A percentile compares a stretch with the other conserved stretches of the same genome.
These are phyloP conservation scores for Posidonia australis DNA, from an alignment of 106 monocot genomes.

Conservation along the genomic window DNA sequence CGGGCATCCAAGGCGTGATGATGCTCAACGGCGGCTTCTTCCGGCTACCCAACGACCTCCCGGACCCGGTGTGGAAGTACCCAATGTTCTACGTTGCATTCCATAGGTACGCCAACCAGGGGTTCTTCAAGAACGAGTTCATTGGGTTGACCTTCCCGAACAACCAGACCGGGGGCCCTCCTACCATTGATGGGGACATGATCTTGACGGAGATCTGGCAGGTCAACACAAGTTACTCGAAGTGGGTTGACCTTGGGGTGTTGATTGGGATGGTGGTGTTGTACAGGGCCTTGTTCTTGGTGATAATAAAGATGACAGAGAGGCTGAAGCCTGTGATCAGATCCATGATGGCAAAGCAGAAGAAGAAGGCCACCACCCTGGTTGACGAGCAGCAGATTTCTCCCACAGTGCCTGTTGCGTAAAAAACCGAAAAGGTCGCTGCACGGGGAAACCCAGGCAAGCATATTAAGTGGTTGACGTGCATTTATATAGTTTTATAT, in stretches of 20 bases:
- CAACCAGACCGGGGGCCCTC: conserved; percentile 5
- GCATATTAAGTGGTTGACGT: too few species aligned
- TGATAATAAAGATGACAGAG: conserved; percentile 39
- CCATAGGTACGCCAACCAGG: conserved; percentile 61
- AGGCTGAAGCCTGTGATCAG: conserved; percentile 28
- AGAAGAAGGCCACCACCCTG: neutral
- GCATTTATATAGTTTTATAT: too few species aligned
- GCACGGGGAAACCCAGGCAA: too few species aligned
- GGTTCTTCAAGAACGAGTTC: conserved; percentile 81
- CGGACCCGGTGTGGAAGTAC: conserved; percentile 53
- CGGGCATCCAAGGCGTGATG: conserved; percentile 77
- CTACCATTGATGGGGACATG: conserved; percentile 24
- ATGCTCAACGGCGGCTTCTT: conserved; percentile 77
- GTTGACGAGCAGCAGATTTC: neutral
- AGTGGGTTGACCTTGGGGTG: conserved; percentile 61
- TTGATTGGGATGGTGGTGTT: conserved; percentile 55
- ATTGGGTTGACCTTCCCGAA: conserved; percentile 50
- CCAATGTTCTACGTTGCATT: conserved; percentile 70
- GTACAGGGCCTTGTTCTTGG: conserved; percentile 49
- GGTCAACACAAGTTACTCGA: conserved; percentile 43
- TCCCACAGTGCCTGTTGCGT: too few species aligned
- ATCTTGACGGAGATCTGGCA: conserved; percentile 40
- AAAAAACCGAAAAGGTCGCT: too few species aligned
- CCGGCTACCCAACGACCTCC: conserved; percentile 50
- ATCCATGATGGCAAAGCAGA: neutral